Conservation (phyloP, 306 rosid genomes). For the Pachyrhizus erosus region DNA sequence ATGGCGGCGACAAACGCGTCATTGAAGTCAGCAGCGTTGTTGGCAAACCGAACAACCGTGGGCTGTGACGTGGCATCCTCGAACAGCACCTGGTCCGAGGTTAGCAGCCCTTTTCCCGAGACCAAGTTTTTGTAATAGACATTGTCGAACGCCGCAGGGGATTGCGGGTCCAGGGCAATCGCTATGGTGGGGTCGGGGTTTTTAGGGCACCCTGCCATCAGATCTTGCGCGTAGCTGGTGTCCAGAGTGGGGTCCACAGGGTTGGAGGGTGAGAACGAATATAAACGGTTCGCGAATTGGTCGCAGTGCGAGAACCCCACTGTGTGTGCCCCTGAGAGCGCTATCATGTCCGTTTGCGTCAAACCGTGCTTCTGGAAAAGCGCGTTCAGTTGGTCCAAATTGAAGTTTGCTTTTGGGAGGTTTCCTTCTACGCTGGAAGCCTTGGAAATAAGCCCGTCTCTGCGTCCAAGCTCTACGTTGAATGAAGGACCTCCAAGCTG, state of each 20-base stretch:
- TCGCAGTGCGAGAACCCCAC: constrained; percentile 74
- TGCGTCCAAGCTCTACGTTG: constrained; percentile 80
- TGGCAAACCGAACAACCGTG: constrained; percentile 64
- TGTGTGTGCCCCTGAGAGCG: constrained; percentile 90
- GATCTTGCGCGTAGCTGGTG: constrained; percentile 50
- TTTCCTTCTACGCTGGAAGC: constrained; percentile 68
- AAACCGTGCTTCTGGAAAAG: constrained; percentile 59
- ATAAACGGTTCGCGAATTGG: constrained; percentile 61
- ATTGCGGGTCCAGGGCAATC: constrained; percentile 54
- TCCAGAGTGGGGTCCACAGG: constrained; percentile 67
- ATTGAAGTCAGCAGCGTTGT: constrained; percentile 49
- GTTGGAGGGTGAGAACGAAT: constrained; percentile 39
- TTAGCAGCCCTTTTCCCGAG: constrained; percentile 57
- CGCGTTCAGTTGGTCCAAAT: constrained; percentile 58
- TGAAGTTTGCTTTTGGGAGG: constrained; percentile 61
- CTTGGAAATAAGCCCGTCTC: constrained; percentile 65
- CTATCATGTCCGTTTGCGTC: constrained; percentile 69
- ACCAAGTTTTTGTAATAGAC: constrained; percentile 61
- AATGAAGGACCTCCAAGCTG: constrained; percentile 80
- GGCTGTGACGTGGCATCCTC: constrained; percentile 46
- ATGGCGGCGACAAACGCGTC: constrained; percentile 68
- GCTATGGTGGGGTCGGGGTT: constrained; percentile 49
- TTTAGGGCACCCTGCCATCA: constrained; percentile 55
- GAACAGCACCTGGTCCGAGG: constrained; percentile 70
- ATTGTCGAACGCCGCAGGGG: constrained; percentile 65